Evolutionary conservation across 2,329 filamentous ascomycete species (phyloP).

Genomic region (Ophiostoma sp.): DNA sequence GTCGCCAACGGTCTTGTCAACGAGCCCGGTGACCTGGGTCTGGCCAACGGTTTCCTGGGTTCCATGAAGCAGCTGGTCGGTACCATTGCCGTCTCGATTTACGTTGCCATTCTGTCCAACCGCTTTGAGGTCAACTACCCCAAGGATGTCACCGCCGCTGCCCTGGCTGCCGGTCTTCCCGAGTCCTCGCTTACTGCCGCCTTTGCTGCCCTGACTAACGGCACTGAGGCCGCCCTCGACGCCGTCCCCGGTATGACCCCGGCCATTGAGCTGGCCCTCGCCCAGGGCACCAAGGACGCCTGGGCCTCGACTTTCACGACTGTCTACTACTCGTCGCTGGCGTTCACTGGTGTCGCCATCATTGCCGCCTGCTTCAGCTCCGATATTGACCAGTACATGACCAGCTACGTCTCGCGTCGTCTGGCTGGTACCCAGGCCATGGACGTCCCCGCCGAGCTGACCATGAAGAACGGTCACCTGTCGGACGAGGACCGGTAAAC

Average conservation of each 20-base stretch:
- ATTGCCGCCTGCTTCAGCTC: constrained; percentile 24
- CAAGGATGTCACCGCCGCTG: constrained; percentile 17
- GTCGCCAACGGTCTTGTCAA: constrained; percentile 28
- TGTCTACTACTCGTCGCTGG: constrained; percentile 26
- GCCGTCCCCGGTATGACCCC: constrained; percentile 26
- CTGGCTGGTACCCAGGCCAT: constrained; percentile 26
- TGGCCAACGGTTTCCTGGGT: constrained; percentile 28
- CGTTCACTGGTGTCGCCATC: constrained; percentile 26
- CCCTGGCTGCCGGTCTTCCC: constrained; percentile 21
- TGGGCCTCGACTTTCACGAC: constrained; percentile 21
- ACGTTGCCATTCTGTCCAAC: constrained; percentile 24
- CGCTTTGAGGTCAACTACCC: constrained; percentile 19
- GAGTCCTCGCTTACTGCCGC: constrained; percentile 6
- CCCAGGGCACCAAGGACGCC: constrained; percentile 21
- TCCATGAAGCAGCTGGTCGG: constrained; percentile 27
- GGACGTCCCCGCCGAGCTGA: constrained; percentile 24
- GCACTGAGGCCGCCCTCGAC: constrained; percentile 18
- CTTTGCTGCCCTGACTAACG: constrained; percentile 20
- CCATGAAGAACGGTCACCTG: constrained; percentile 24
- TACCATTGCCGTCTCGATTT: constrained; percentile 25
- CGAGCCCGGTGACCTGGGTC: constrained; percentile 26
- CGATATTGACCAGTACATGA: constrained; percentile 25
- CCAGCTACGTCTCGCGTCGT: constrained; percentile 26
- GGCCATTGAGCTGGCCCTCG: constrained; percentile 21
- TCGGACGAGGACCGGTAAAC: constrained; percentile 31